A percentile compares a stretch with the other conserved stretches of the same genome.
phyloP scores from a whole-genome alignment of 2,329 filamentous ascomycete species.

The Fulvia fulva region DNA sequence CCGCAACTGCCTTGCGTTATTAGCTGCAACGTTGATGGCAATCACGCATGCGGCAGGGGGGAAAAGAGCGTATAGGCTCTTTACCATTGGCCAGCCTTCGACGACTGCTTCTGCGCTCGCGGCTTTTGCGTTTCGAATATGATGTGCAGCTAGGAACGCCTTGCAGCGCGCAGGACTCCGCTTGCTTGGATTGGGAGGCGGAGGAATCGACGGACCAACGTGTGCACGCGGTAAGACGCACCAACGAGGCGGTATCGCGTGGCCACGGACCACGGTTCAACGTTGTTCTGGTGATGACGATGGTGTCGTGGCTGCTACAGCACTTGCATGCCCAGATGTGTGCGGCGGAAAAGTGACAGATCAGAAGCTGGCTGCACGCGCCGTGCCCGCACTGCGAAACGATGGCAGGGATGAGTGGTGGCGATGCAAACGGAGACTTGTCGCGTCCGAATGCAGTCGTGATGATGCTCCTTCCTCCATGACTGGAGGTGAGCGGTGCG shows the following conservation, averaged over 20 bases:
- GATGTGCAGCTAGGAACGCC: slow-evolving; percentile 9
- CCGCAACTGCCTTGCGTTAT: slow-evolving; percentile 8
- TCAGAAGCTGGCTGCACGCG: not conserved
- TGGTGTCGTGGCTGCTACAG: not conserved
- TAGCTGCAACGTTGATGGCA: slow-evolving; percentile 1
- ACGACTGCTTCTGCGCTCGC: slow-evolving; percentile 1
- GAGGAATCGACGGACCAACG: not conserved
- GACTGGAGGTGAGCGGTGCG: no score
- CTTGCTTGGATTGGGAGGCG: not conserved
- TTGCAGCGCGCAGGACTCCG: not conserved
- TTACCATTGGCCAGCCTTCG: slow-evolving; percentile 12
- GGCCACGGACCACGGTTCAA: no score
- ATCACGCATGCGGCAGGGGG: slow-evolving; percentile 1
- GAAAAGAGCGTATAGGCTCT: not conserved
- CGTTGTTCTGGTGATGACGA: not conserved
- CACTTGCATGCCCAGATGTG: no score
- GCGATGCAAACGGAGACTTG: not conserved
- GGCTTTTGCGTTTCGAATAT: slow-evolving; percentile 11
- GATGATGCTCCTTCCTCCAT: no score
- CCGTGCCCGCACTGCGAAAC: not conserved
- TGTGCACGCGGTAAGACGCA: not conserved
- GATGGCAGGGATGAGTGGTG: not conserved
- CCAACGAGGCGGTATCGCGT: not conserved
- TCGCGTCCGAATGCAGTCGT: not conserved
- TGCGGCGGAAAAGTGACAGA: slow-evolving; percentile 1